A percentile compares a stretch with the other conserved stretches of the same genome.
phyloP scores from a whole-genome alignment of 2,329 filamentous ascomycete genomes.

The Metarhizium album region DNA sequence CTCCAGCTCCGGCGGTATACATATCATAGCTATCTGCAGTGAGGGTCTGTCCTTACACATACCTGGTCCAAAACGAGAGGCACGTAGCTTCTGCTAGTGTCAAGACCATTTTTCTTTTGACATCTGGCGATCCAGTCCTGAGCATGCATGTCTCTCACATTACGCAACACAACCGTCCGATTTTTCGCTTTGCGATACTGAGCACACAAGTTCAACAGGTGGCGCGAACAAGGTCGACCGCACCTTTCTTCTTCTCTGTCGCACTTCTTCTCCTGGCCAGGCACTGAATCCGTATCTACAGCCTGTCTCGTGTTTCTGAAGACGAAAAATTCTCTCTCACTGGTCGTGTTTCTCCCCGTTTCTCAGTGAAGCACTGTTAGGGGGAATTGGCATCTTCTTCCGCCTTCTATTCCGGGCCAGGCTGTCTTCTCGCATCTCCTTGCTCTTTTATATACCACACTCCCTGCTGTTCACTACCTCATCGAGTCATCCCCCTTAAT shows the following conservation, averaged over 20 bases:
- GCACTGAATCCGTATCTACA: background rate
- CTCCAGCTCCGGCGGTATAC: background rate
- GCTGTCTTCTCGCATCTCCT: background rate
- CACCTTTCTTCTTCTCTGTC: background rate
- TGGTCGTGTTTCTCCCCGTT: background rate
- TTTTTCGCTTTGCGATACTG: background rate
- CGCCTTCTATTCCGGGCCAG: background rate
- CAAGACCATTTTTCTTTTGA: conserved; percentile 1
- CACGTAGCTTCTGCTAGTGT: background rate
- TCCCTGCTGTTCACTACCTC: background rate
- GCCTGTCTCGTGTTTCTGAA: background rate
- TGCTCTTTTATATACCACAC: background rate
- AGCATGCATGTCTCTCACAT: conserved; percentile 1
- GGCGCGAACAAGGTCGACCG: background rate
- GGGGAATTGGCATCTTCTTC: background rate
- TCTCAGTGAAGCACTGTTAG: background rate
- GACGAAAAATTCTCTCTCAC: background rate
- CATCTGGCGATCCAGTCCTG: background rate
- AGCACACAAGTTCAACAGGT: background rate
- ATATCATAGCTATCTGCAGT: background rate
- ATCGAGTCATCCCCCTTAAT: background rate
- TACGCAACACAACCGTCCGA: background rate
- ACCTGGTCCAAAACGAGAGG: background rate
- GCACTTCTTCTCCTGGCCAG: background rate
- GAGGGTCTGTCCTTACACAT: background rate